Base-by-base conservation (phyloP, 495 filamentous ascomycete genomes). In the Polyplosphaeria fusca region DNA sequence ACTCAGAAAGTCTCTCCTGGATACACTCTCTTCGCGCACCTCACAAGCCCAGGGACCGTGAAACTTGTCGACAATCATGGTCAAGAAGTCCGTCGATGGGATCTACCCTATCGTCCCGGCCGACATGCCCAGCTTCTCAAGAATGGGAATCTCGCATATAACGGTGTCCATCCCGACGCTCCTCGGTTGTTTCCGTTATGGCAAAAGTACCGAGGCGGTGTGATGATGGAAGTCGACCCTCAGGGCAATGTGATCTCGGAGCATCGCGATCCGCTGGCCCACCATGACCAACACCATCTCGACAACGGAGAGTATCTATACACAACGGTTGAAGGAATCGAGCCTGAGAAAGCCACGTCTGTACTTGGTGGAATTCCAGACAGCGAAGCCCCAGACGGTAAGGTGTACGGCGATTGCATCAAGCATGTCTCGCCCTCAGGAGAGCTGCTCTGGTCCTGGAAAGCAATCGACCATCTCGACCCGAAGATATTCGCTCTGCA, bases 211-310 rank as follows among this genome's bases (percentile, higher is more conserved):
- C 63, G 74, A 13, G 74, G 74, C 19, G 75, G 74, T 1, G 55
- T 72, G 1, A 78, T 78, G 75, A 67, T 68, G 35, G 61, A 78
- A 47, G 58, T 78, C 20, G 66, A 71, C 43, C 59, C 70, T 0
- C 23, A 43, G 4, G 73, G 75, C 4, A 65, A 72, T 0, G 61
- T 76, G 2, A 27, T 77, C 0, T 67, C 67, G 3, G 68, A 77
- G 39, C 75, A 72, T 44, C 51, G 47, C 12, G 75, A 78, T 56
- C 72, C 73, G 0, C 58, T 70, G 9, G 75, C 70, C 0, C 75
- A 78, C 38, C 74, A 78, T 55, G 75, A 77, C 51, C 75, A 77
- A 39, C 67, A 76, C 54, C 74, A 78, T 50, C 67, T 74, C 18
- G 73, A 66, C 30, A 70, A 77, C 24, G 74, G 75, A 0, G 63